Percentiles rank a stretch among this genome's conserved stretches.
phyloP scores from a whole-genome alignment of 371 early-diverging fungal genomes.

The Mucor saturninus region DNA sequence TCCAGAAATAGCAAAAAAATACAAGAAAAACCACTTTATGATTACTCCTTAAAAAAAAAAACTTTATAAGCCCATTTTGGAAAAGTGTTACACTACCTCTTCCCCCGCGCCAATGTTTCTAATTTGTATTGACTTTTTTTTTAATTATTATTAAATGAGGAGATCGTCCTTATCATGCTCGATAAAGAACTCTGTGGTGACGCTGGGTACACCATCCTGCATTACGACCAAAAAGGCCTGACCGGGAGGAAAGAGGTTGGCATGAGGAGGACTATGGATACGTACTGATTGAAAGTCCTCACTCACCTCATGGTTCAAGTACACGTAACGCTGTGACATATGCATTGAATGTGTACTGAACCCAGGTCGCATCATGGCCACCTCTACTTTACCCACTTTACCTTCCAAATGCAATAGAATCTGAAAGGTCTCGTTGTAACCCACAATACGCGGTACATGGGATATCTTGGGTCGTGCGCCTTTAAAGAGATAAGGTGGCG shows the following conservation, averaged over 20 bases:
- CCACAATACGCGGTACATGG: slow-evolving; percentile 48
- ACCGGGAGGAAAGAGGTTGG: slow-evolving; percentile 65
- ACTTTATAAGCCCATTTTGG: too few species aligned
- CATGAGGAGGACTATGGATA: slow-evolving; percentile 59
- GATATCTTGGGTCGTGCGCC: slow-evolving; percentile 50
- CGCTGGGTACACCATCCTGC: slow-evolving; percentile 61
- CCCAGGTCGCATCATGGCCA: slow-evolving; percentile 52
- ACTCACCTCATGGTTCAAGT: slow-evolving; percentile 28
- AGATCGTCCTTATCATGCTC: slow-evolving; percentile 11
- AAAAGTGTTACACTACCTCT: too few species aligned
- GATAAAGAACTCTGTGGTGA: slow-evolving; percentile 40
- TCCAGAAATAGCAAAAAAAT: too few species aligned
- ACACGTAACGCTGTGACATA: slow-evolving; percentile 66
- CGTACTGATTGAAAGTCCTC: slow-evolving; percentile 32
- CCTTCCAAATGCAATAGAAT: slow-evolving; percentile 40
- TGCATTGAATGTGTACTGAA: slow-evolving; percentile 71
- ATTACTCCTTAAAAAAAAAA: too few species aligned
- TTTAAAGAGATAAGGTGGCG: slow-evolving; percentile 63
- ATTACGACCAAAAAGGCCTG: slow-evolving; percentile 58
- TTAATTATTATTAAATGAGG: background rate
- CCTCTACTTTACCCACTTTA: slow-evolving; percentile 36
- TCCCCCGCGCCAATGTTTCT: too few species aligned
- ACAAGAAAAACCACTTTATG: too few species aligned
- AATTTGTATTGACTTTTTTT: too few species aligned
- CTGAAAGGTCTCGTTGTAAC: slow-evolving; percentile 44